Evolutionary conservation across 768 basidiomycete genomes (phyloP), one percentile per base, ranked within the genome.

Genomic region (Coprinopsis marcescibilis): DNA sequence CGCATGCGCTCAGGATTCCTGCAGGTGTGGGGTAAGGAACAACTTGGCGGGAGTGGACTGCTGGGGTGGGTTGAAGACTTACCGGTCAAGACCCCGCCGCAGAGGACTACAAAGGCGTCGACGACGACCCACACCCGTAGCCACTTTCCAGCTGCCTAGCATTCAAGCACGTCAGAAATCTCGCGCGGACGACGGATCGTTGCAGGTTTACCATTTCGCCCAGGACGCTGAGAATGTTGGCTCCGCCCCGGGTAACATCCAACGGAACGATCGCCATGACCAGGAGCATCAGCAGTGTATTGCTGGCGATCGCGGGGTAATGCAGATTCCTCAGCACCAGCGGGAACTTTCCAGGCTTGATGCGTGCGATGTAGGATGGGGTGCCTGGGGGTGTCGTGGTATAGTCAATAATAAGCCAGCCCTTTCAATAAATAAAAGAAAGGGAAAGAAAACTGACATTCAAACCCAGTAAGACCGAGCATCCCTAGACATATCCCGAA

Each of bases 31-130:
- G 20, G 24, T 39, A 5, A 48, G 25, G 21, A 33, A 39, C 33
- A 24, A 21, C 20, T 10, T 14, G 3, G 30, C 26, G 43, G 12
- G 40, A n/a, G n/a, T n/a, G n/a, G n/a, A n/a, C n/a, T n/a, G n/a
- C n/a, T n/a, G 12, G 23, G 23, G 24, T 32, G n/a, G 43, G 21
- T 17, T 12, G 21, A 34, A 20, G 13, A 50, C 59, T 51, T 54
- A 72, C 85, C 85, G 32, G 83, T 81, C 6, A 88, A 67, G 21
- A 87, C 78, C 1, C 83, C 84, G 1, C 82, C 85, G 46, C 79
- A 83, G 2, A 89, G 70, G 12, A 87, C 85, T n/a, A 83, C 59
- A 36, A 81, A 70, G 2, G 84, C 82, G 53, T 89, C 85, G 0
- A 77, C 69, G 1, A 79, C 82, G 10, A 85, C 66, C 70, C 76